These are phyloP conservation scores for Debaryomycetaceae sp. DNA, from an alignment of 1,139 yeast genomes.

Conservation along the genomic window DNA sequence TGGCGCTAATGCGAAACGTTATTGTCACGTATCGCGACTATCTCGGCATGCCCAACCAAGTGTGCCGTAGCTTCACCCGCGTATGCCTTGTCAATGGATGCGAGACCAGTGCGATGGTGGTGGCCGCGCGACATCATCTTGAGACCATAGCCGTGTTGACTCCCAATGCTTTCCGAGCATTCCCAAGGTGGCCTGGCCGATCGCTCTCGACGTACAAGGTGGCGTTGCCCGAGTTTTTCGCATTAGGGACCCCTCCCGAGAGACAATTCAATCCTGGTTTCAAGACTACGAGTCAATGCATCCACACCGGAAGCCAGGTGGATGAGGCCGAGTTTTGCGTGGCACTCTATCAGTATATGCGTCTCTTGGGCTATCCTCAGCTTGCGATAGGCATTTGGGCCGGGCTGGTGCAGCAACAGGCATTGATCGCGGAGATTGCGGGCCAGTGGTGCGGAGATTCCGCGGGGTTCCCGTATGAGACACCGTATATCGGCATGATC, in stretches of 20 bases:
- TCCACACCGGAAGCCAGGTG: slow-evolving; percentile 23
- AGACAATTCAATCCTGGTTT: slow-evolving; percentile 31
- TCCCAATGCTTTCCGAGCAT: background rate
- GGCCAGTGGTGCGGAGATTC: slow-evolving; percentile 1
- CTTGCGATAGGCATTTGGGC: slow-evolving; percentile 30
- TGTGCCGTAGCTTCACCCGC: slow-evolving; percentile 3
- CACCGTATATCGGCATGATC: slow-evolving; percentile 5
- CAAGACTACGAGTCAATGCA: slow-evolving; percentile 20
- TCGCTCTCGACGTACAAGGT: no score
- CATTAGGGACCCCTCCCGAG: background rate
- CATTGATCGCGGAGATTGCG: slow-evolving; percentile 14
- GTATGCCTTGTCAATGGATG: slow-evolving; percentile 5
- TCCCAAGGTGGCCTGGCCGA: no score
- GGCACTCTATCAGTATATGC: slow-evolving; percentile 36
- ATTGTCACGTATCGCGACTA: slow-evolving; percentile 7
- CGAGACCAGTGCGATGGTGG: background rate
- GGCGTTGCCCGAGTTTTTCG: background rate
- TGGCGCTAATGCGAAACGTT: slow-evolving; percentile 3
- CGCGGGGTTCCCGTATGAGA: slow-evolving; percentile 3
- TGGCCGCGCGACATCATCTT: background rate
- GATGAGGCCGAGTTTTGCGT: slow-evolving; percentile 49
- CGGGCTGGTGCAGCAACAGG: slow-evolving; percentile 26
- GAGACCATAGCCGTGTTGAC: background rate
- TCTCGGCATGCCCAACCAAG: slow-evolving; percentile 1
- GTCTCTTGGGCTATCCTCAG: slow-evolving; percentile 32